Percentiles rank a stretch among this genome's conserved stretches.
Conservation (phyloP, 2,329 filamentous ascomycete genomes). For the Fusarium redolens region DNA sequence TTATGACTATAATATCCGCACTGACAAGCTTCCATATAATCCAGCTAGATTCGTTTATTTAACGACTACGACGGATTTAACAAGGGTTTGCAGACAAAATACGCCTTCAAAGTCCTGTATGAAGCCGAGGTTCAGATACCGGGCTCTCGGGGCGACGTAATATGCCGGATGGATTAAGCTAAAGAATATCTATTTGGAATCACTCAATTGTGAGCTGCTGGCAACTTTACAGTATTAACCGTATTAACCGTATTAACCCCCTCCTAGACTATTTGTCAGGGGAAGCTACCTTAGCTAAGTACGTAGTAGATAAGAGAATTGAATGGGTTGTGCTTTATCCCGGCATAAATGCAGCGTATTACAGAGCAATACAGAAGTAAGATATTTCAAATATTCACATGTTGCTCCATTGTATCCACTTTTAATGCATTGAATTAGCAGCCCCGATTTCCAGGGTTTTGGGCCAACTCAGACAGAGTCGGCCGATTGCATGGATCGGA, state of each 20-base stretch:
- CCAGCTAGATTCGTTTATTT: background rate
- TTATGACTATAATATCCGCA: background rate
- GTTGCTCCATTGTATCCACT: constrained; percentile 1
- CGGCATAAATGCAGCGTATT: background rate
- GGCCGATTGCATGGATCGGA: constrained; percentile 5
- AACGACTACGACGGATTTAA: background rate
- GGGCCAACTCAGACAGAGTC: constrained; percentile 2
- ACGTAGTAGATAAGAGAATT: background rate
- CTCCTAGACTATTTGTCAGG: background rate
- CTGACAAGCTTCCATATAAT: background rate
- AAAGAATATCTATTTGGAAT: background rate
- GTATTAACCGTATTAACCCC: background rate
- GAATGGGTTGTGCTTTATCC: background rate
- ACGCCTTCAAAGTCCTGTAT: background rate
- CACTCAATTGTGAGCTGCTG: background rate
- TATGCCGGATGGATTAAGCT: background rate
- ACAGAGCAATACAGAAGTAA: background rate
- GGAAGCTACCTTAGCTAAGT: background rate
- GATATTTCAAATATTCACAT: background rate
- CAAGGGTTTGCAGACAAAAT: background rate
- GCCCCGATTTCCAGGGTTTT: background rate
- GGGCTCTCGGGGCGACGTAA: constrained; percentile 7
- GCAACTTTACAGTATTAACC: background rate
- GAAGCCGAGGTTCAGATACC: constrained; percentile 3
- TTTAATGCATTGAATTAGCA: background rate